Conservation (phyloP, 805 yeast genomes). For the Yarrowia sp. region DNA sequence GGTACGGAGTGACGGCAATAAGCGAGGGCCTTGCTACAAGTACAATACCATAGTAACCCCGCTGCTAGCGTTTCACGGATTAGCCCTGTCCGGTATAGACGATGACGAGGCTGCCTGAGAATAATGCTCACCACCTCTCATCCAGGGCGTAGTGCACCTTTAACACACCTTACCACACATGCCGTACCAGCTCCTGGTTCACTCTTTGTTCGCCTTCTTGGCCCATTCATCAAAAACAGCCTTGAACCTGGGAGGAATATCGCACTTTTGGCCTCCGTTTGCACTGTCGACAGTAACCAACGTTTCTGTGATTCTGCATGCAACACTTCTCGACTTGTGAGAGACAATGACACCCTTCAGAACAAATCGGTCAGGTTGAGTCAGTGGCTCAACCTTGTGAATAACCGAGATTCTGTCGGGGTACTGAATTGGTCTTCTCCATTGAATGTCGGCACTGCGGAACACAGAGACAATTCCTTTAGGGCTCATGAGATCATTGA, state of each 20-base stretch:
- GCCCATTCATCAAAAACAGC: conserved; percentile 28
- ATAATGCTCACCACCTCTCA: too few relatives aligned
- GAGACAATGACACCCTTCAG: conserved; percentile 16
- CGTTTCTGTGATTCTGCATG: conserved; percentile 13
- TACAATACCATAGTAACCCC: too few relatives aligned
- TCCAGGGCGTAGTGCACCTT: too few relatives aligned
- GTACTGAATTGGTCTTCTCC: conserved; percentile 24
- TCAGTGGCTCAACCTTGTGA: conserved; percentile 18
- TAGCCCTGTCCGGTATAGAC: too few relatives aligned
- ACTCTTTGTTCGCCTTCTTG: background rate
- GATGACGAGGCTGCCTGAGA: too few relatives aligned
- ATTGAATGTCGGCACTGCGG: conserved; percentile 22
- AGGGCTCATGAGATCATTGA: conserved; percentile 20
- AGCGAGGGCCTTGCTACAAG: too few relatives aligned
- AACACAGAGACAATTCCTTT: conserved; percentile 13
- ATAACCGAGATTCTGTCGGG: conserved; percentile 15
- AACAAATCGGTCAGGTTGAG: conserved; percentile 3
- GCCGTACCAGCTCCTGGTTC: too few relatives aligned
- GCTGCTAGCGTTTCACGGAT: too few relatives aligned
- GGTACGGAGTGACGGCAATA: too few relatives aligned
- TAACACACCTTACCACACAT: too few relatives aligned
- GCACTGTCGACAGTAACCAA: conserved; percentile 12
- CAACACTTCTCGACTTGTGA: conserved; percentile 10
- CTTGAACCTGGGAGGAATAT: conserved; percentile 20
- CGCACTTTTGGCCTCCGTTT: conserved; percentile 7